Conservation (phyloP, 805 yeast genomes). For the Schizosaccharomyces japonicus region DNA sequence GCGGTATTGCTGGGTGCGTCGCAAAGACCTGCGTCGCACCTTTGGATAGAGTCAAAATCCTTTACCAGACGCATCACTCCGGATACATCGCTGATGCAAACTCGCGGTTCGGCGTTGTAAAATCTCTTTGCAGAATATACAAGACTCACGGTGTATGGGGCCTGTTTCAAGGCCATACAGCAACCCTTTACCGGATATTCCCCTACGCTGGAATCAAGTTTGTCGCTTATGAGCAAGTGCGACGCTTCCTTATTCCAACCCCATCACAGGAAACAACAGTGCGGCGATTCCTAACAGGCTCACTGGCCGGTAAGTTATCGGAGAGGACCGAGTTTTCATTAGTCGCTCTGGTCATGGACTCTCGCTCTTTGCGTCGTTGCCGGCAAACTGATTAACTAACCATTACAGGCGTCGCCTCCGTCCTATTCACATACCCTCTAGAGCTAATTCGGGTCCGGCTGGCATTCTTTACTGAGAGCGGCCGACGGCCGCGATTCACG, state of each 20-base stretch:
- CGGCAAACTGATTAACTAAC: background rate
- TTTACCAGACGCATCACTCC: constrained; percentile 87
- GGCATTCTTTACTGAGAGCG: constrained; percentile 57
- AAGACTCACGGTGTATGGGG: constrained; percentile 51
- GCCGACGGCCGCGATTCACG: background rate
- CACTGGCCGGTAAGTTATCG: constrained; percentile 42
- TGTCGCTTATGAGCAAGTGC: constrained; percentile 82
- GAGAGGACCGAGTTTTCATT: no score
- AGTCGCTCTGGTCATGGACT: no score
- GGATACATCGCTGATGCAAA: constrained; percentile 64
- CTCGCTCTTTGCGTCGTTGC: no score
- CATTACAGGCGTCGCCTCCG: constrained; percentile 32
- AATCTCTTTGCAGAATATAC: constrained; percentile 49
- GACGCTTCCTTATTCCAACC: constrained; percentile 55
- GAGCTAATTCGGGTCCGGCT: constrained; percentile 75
- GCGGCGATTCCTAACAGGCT: constrained; percentile 68
- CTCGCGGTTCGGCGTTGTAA: constrained; percentile 46
- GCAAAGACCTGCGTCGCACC: constrained; percentile 93
- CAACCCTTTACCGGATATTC: constrained; percentile 69
- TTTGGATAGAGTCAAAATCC: constrained; percentile 74
- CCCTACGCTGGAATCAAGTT: constrained; percentile 95
- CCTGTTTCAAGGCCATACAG: constrained; percentile 85
- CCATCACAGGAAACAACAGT: constrained; percentile 53
- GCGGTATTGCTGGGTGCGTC: constrained; percentile 88
- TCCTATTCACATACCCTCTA: constrained; percentile 72